Base-by-base conservation (phyloP, 306 rosid species). In the Prosopis cineraria region DNA sequence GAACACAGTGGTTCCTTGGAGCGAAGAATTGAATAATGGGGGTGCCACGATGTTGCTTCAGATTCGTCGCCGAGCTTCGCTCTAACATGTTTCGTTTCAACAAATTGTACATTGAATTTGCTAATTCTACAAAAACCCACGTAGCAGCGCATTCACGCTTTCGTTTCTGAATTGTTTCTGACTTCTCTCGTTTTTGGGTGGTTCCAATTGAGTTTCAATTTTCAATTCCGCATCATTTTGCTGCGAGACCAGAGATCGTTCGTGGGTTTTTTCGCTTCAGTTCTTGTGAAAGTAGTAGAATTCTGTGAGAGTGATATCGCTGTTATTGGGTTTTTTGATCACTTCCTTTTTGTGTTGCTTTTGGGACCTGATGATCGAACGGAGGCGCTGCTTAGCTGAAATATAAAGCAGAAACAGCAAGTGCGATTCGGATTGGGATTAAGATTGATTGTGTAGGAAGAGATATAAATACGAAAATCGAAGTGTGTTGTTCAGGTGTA, bases 1-100 rank as follows among this genome's bases (percentile, higher is more conserved):
- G 25, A 68, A 68, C 36, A 24, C 55, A 7, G 22, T 56, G 2
- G 19, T 44, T 43, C 39, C 50, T 44, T 41, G 17, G 1, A 10
- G 22, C 31, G 14, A 10, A 16, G 16, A 13, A 62, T 77, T 40
- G 47, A 78, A 53, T 36, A 69, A 69, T 75, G 7, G 47, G 9
- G 25, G n/a, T 17, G 81, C 76, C 88, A 74, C 81, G 58, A 75
- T 66, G 84, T 50, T 66, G 24, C 82, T 66, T 82, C 84, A 72
- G 82, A 82, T 85, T 82, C 84, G 67, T 82, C 88, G 88, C 86
- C 88, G 84, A 79, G 71, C 83, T 82, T 90, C 73, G 71, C 92
- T 86, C 88, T 12, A 60, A 6, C 79, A 58, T 81, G 83, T 80
- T 53, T 13, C 45, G 7, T 29, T 63, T 29, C 13, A 43, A 58